phyloP scores from a whole-genome alignment of 768 basidiomycete genomes.

The Amanita subjunquillea region DNA sequence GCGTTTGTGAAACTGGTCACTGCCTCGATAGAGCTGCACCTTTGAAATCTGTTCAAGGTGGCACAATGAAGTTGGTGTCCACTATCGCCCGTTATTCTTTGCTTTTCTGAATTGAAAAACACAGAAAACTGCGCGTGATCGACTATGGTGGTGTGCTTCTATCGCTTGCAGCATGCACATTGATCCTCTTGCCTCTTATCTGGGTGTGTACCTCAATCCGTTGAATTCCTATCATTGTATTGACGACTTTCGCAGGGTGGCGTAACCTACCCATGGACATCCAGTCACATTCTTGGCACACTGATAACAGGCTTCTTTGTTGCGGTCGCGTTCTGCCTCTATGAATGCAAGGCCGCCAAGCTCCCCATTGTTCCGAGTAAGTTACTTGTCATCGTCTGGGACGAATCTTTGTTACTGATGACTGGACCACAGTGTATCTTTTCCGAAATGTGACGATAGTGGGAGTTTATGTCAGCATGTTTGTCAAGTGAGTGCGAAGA shows the following conservation, averaged over 20 bases:
- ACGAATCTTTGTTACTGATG: background rate
- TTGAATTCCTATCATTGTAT: background rate
- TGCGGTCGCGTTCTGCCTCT: conserved; percentile 48
- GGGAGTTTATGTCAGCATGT: conserved; percentile 61
- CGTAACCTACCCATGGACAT: conserved; percentile 62
- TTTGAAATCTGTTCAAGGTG: conserved; percentile 53
- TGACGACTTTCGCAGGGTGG: conserved; percentile 40
- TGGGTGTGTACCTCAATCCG: conserved; percentile 35
- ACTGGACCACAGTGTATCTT: conserved; percentile 44
- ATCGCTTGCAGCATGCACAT: conserved; percentile 48
- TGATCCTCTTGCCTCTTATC: conserved; percentile 61
- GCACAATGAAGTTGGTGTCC: conserved; percentile 32
- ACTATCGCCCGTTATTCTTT: background rate
- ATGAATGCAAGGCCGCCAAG: conserved; percentile 62
- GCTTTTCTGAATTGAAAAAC: background rate
- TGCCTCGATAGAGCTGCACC: conserved; percentile 33
- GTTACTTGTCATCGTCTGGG: conserved; percentile 11
- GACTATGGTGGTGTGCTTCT: conserved; percentile 54
- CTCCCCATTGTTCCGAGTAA: conserved; percentile 67
- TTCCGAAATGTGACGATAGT: conserved; percentile 57
- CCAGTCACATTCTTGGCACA: conserved; percentile 51
- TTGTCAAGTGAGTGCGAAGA: conserved; percentile 41
- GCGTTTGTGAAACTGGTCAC: too few relatives aligned
- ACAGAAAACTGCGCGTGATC: conserved; percentile 51
- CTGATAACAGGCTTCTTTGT: conserved; percentile 46